Conservation (phyloP, 1,284 basidiomycete species). For the Puccinia coronata region DNA sequence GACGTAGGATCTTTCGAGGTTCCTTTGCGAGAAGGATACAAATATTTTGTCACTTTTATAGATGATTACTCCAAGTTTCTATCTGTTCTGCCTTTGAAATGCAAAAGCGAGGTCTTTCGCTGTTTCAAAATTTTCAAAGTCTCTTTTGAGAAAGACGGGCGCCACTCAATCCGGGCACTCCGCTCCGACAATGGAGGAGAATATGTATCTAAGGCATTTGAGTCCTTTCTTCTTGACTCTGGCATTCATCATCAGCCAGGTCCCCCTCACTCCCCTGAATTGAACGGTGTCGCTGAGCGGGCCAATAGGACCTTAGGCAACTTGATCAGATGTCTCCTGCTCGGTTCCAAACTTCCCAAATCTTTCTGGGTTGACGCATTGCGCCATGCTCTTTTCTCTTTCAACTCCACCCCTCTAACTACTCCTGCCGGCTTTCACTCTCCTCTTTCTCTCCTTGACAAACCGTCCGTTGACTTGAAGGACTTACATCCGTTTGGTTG, state of each 20-base stretch:
- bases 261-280: too few species aligned
- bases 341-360: too few species aligned
- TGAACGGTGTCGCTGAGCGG: too few species aligned
- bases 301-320: too few species aligned
- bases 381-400: not conserved
- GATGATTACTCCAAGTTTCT: not conserved
- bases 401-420: not conserved
- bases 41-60: not conserved
- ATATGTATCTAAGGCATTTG: not conserved
- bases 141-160: not conserved
- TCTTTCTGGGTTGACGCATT: too few species aligned
- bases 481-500: too few species aligned
- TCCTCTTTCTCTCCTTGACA: too few species aligned
- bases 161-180: not conserved
- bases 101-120: not conserved
- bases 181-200: not conserved
- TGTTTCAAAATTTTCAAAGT: not conserved
- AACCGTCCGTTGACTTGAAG: too few species aligned
- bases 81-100: not conserved
- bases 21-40: not conserved
- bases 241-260: not conserved
- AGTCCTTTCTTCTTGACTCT: not conserved
- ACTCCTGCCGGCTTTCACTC: not conserved
- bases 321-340: too few species aligned
- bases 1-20: not conserved